Base-by-base conservation (phyloP, 345 rosid genomes). In the Populus simonii region DNA sequence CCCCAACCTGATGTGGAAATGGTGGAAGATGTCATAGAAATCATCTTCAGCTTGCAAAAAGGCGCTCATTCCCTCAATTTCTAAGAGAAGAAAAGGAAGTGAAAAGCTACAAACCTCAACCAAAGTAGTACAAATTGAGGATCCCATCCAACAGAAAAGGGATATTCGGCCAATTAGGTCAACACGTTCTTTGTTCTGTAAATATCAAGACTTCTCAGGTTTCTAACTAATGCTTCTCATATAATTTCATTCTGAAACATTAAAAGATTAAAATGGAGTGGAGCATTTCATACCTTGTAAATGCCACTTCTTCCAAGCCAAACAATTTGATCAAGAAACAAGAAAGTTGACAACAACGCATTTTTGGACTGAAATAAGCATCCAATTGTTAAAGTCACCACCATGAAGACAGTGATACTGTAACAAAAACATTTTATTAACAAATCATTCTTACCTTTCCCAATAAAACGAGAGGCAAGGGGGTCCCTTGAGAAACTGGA, bases 271-370 rank as follows among this genome's bases (percentile, higher is more conserved):
- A 51, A 75, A 68, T 73, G 53, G 65, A 23, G 16, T 49, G 12
- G 10, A 38, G 36, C 15, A 59, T 27, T 11, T 59, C 84, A 68
- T 73, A 91, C 99, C 99, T 96, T 92, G 79, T 92, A 92, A 76
- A 96, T 89, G 72, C 98, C 99, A 55, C 92, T 70, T 90, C 98
- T 89, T 77, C 97, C 89, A 70, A 96, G 98, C 98, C 98, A 94
- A 75, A 92, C 94, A 49, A 96, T 76, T 94, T 96, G 99, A 89
- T 96, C 98, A 73, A 96, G 96, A 81, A 96, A 96, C 80, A 92
- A 86, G 92, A 92, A 96, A 73, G 94, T 89, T 49, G 96, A 96
- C 85, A 92, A 61, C 47, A 94, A 75, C 0, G 98, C 99, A 89
- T 96, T 91, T 82, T 92, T 94, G 27, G 97, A 92, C 99, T 96